Evolutionary conservation across 176 grass and related monocot genomes (phyloP).

Genomic region (Juncus inflexus): DNA sequence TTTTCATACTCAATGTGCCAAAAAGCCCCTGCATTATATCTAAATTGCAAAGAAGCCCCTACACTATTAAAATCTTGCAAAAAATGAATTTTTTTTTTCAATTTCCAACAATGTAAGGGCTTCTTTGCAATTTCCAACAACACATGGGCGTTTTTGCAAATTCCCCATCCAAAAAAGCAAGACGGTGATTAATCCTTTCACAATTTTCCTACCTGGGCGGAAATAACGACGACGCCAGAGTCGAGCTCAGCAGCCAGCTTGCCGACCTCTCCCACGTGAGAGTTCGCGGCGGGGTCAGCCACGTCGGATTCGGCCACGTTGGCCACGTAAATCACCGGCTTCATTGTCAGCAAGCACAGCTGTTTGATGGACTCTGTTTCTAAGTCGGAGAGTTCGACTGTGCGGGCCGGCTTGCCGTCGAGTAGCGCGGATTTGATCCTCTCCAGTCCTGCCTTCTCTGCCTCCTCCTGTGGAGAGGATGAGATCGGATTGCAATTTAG

Average conservation of each 20-base stretch:
- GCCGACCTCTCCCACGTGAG: constrained; percentile 68
- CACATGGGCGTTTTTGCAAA: neutral
- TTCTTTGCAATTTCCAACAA: no score
- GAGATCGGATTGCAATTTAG: no score
- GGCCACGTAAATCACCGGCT: constrained; percentile 95
- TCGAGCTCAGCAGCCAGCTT: constrained; percentile 72
- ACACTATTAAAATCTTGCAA: no score
- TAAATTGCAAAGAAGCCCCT: no score
- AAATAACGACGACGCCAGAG: constrained; percentile 90
- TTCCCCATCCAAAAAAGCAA: neutral
- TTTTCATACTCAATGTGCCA: no score
- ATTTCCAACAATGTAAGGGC: no score
- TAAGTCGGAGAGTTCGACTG: constrained; percentile 75
- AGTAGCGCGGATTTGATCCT: constrained; percentile 67
- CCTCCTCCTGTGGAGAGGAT: constrained; percentile 56
- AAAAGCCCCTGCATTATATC: no score
- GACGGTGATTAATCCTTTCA: neutral
- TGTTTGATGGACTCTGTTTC: constrained; percentile 84
- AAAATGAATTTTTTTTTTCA: no score
- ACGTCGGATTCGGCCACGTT: constrained; percentile 96
- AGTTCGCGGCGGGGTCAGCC: constrained; percentile 64
- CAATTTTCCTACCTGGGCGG: constrained; percentile 66
- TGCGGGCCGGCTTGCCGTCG: constrained; percentile 84
- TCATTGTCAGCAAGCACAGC: constrained; percentile 92
- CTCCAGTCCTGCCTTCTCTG: constrained; percentile 71